Evolutionary conservation across 2,329 filamentous ascomycete genomes (phyloP), one percentile per base, ranked within the genome.

Genomic region (Pleoardoris graminearum): DNA sequence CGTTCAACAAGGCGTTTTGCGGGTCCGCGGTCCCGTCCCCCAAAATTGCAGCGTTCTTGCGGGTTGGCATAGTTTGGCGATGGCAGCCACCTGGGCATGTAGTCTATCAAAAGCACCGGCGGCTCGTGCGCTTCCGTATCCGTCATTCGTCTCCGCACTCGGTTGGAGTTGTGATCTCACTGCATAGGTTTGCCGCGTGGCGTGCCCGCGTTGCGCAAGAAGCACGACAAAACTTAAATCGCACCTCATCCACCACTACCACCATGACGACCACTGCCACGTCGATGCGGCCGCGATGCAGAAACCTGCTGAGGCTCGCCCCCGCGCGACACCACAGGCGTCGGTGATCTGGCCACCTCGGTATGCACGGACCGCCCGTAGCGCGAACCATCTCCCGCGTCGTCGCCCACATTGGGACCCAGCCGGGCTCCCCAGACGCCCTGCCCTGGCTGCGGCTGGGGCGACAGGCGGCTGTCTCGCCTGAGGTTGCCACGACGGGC

Each of bases 31-130:
- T 37, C 44, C 7, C 16, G 32, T 27, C 16, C 53, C 55, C 55
- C 55, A 66, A 67, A 63, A 65, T 66, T 67, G 61, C 51, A 69
- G 63, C 62, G 63, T 61, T 67, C 46, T 41, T 58, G 19, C 35
- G 6, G 30, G 53, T 60, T 56, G 33, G 57, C 25, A 54, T 53
- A 54, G 55, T 49, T 59, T 65, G 51, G 48, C 56, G 45, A 58
- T 27, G 25, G 25, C n/a, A 27, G 25, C 25, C 61, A n/a, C n/a
- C n/a, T n/a, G n/a, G n/a, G n/a, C 65, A 58, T 70, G 67, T 72
- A 71, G 66, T 71, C 58, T 71, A 70, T 63, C 66, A 71, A 69
- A 63, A 59, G 63, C 59, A 62, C 51, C 61, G 58, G 57, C 59
- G 49, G 29, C 25, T 33, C 22, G 45, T 39, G 35, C 45, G 33